Evolutionary conservation across 2,329 filamentous ascomycete genomes (phyloP).

Genomic region (Aspergillus ibericus): DNA sequence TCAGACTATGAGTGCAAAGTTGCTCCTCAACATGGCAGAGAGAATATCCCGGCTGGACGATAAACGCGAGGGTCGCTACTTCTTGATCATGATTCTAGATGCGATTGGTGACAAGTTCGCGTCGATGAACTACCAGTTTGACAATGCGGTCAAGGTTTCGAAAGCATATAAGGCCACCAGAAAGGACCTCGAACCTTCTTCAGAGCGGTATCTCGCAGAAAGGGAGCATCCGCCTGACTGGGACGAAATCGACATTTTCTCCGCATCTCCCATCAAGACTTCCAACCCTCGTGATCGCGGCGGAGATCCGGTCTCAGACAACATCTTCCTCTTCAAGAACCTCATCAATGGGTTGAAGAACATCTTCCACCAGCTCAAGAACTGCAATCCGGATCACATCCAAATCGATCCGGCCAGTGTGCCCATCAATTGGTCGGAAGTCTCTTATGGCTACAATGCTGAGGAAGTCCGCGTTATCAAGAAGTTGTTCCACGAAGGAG

Average conservation of each 20-base stretch:
- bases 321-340: conserved; percentile 97
- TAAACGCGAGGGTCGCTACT: conserved; percentile 91
- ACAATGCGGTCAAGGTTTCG: conserved; percentile 91
- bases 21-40: conserved; percentile 96
- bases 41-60: conserved; percentile 92
- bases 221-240: conserved; percentile 81
- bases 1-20: conserved; percentile 98
- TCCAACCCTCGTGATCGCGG: conserved; percentile 86
- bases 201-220: conserved; percentile 82
- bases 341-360: conserved; percentile 94
- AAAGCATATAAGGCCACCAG: conserved; percentile 77
- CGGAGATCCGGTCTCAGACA: conserved; percentile 88
- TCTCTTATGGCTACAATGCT: conserved; percentile 93
- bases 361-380: conserved; percentile 90
- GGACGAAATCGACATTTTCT: conserved; percentile 98
- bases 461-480: conserved; percentile 96
- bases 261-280: conserved; percentile 92
- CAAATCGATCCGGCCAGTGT: conserved; percentile 74
- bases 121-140: conserved; percentile 94
- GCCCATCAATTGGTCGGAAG: conserved; percentile 89
- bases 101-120: conserved; percentile 98
- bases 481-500: conserved; percentile 95
- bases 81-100: conserved; percentile 94
- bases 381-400: conserved; percentile 72
- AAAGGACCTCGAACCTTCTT: conserved; percentile 63